Evolutionary conservation across 805 yeast genomes (phyloP), one percentile per base, ranked within the genome.

Genomic region (Lachancea sp.): DNA sequence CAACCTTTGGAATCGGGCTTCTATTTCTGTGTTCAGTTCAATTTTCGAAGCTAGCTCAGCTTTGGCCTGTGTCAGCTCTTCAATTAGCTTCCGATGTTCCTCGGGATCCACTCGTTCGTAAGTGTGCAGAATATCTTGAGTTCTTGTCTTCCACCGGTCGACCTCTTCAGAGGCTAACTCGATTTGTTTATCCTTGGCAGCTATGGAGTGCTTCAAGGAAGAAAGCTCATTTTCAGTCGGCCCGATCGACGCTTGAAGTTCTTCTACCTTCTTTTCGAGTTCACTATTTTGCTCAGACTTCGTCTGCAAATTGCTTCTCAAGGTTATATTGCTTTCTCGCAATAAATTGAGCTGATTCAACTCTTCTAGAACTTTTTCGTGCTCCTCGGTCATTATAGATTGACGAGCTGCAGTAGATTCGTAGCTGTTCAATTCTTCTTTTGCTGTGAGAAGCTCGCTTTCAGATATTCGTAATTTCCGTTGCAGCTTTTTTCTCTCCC

Each of bases 291-390:
- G 63, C 13, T 56, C 51, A 18, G 59, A 46, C 35, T 62, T 62
- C 3, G 56, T 48, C 19, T 61, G 59, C 44, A 71, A 65, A 43
- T 81, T 86, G 44, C 69, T 68, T 41, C 90, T 72, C 51, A 84
- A 68, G 1, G 85, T 75, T 8, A 71, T 66, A 54, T 84, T 84
- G 53, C 87, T 81, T 60, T 84, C 91, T 42, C 85, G 70, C 44
- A 84, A 62, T 20, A 82, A 66, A 52, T 77, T 79, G 59, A 84
- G 60, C 50, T 82, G 83, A 46, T 79, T 74, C 42, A 82, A 65
- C 54, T 80, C 82, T 40, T 72, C 71, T 46, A 73, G 47, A 17
- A 82, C 57, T 36, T 71, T 68, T 5, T 68, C 62, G 44, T 79
- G 80, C 41, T 71, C 72, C 20, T 60, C 49, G 0, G 60, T 45